Base-by-base conservation (phyloP, 2,329 filamentous ascomycete species). In the Periconia sp. region DNA sequence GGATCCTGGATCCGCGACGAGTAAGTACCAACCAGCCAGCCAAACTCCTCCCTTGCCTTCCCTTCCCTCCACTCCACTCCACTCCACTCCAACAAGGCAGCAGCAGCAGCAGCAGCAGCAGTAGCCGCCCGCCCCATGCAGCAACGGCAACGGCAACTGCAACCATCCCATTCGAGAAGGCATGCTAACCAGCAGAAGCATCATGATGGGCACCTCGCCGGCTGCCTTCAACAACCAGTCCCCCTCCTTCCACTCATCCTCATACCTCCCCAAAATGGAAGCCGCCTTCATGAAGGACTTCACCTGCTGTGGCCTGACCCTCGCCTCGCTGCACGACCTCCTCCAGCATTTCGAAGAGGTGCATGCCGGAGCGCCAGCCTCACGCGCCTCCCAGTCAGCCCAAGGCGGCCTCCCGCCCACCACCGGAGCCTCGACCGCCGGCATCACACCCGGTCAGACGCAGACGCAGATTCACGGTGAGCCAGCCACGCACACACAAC, bases 281-380 rank as follows among this genome's bases (percentile, higher is more conserved):
- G 92, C 92, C 49, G 94, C 92, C 65, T 99, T 96, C 70, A 95
- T 97, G 89, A 87, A 87, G 71, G 92, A 97, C 74, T 97, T 97
- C 73, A 87, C 87, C 38, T 99, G 94, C 75, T 99, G 94, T 73
- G 91, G 91, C 61, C 83, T 89, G 61, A 92, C 87, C 22, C 81
- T 96, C 56, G 88, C 92, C 17, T 95, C 92, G 36, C 82, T 99
- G 57, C 94, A 99, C 73, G 94, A 97, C 66, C 79, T 99, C 33
- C 78, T 99, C 33, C 91, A 96, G 66, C 94, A 99, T 70, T 99
- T 96, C 67, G 94, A 99, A 72, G 92, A 96, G 73, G 84, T 87
- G 41, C 94, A 99, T 71, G 92, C 91, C 12, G 85, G 88, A 52
- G 80, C 87, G 51, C 78, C 81, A 18, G 73, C 77, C 37, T 72